phyloP scores from a whole-genome alignment of 192 early-diverging fungal genomes.

The Coemansia sp. region DNA sequence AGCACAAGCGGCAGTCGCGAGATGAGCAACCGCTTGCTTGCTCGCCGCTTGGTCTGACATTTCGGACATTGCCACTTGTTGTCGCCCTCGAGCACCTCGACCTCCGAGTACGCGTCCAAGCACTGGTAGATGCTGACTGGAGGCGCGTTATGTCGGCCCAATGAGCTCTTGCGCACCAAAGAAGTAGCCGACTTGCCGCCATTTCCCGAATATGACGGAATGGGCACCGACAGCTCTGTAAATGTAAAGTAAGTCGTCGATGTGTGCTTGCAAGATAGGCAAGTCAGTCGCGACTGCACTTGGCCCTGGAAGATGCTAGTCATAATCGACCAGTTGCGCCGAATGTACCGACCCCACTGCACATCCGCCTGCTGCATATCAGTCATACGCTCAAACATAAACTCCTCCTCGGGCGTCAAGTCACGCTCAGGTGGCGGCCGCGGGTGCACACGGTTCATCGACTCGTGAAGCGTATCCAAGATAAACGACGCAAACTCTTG shows the following conservation, averaged over 20 bases:
- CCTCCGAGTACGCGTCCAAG: constrained; percentile 80
- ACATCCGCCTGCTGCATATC: constrained; percentile 62
- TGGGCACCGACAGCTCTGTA: constrained; percentile 90
- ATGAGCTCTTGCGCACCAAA: constrained; percentile 24
- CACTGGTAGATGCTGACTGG: constrained; percentile 73
- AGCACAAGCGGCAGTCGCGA: constrained; percentile 84
- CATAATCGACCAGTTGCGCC: constrained; percentile 79
- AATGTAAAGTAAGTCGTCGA: constrained; percentile 83
- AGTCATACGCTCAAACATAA: constrained; percentile 70
- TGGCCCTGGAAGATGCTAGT: constrained; percentile 89
- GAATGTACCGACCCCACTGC: constrained; percentile 77
- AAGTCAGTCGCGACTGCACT: constrained; percentile 50
- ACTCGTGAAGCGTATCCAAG: constrained; percentile 90
- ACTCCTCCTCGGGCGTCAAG: constrained; percentile 51
- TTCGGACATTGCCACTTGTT: constrained; percentile 89
- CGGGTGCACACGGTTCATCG: constrained; percentile 73
- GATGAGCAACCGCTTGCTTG: constrained; percentile 79
- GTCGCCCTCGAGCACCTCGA: constrained; percentile 87
- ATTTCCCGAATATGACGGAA: constrained; percentile 62
- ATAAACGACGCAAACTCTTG: constrained; percentile 95
- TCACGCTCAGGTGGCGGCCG: constrained; percentile 51
- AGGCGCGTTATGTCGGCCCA: constrained; percentile 13
- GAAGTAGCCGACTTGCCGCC: constrained; percentile 38
- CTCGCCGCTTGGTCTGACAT: constrained; percentile 73
- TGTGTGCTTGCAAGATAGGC: constrained; percentile 40